These are phyloP conservation scores for Tricholoma sp. DNA, from an alignment of 768 basidiomycete species.

Conservation along the genomic window DNA sequence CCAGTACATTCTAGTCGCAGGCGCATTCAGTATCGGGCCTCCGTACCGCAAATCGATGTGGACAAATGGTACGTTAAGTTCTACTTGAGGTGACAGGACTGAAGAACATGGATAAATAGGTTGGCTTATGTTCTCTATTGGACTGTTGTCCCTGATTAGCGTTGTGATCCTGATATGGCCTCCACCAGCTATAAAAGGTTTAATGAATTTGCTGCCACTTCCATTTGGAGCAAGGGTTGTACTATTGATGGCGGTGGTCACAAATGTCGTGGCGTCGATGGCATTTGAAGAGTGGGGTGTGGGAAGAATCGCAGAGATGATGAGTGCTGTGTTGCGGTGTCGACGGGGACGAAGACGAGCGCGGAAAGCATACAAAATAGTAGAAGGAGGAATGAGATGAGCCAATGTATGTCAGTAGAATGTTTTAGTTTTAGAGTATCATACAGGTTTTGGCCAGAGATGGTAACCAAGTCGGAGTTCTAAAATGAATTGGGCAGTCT, in stretches of 20 bases:
- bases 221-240: slow-evolving; percentile 63
- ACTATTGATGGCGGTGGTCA: slow-evolving; percentile 58
- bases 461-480: slow-evolving; percentile 21
- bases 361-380: slow-evolving; percentile 77
- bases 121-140: slow-evolving; percentile 77
- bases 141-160: slow-evolving; percentile 66
- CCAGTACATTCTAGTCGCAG: slow-evolving; percentile 97
- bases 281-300: slow-evolving; percentile 75
- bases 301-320: slow-evolving; percentile 46
- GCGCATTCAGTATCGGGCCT: slow-evolving; percentile 96
- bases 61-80: slow-evolving; percentile 70
- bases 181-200: slow-evolving; percentile 45
- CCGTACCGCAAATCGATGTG: slow-evolving; percentile 94
- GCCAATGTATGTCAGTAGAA: slow-evolving; percentile 1
- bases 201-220: slow-evolving; percentile 76
- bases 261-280: slow-evolving; percentile 70
- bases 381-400: slow-evolving; percentile 66
- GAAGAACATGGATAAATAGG: slow-evolving; percentile 35
- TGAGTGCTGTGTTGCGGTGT: slow-evolving; percentile 43
- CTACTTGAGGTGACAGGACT: background rate
- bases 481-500: slow-evolving; percentile 7
- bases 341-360: slow-evolving; percentile 43
- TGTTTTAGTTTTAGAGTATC: background rate
- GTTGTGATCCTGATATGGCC: slow-evolving; percentile 72
- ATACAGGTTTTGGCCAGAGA: background rate